A percentile compares a stretch with the other conserved stretches of the same genome.
phyloP scores from a whole-genome alignment of 805 yeast genomes.

The Pichia sporocuriosa region DNA sequence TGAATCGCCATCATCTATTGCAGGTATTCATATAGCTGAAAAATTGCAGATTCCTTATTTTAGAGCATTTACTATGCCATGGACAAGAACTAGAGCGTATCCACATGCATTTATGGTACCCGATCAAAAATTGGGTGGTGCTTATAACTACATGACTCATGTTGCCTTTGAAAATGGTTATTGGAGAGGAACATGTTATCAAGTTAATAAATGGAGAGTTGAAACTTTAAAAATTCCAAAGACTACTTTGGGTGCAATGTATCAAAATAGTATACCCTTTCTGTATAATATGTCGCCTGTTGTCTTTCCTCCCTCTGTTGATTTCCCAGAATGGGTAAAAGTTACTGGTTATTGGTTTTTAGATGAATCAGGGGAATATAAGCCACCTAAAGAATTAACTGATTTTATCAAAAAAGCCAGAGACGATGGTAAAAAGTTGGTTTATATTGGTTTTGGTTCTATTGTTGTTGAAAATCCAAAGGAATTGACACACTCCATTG shows the following conservation, averaged over 20 bases:
- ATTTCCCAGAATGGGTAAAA: conserved; percentile 90
- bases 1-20: conserved; percentile 96
- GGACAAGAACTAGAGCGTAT: conserved; percentile 93
- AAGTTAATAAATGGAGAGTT: conserved; percentile 83
- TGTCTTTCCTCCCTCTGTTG: conserved; percentile 87
- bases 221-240: conserved; percentile 55
- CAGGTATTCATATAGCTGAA: conserved; percentile 92
- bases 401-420: conserved; percentile 60
- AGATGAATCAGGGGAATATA: conserved; percentile 42
- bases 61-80: conserved; percentile 97
- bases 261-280: conserved; percentile 78
- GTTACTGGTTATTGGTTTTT: conserved; percentile 96
- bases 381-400: conserved; percentile 53
- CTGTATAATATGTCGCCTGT: conserved; percentile 83
- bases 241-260: conserved; percentile 65
- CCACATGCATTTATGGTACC: conserved; percentile 97
- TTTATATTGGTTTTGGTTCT: conserved; percentile 93
- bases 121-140: conserved; percentile 87
- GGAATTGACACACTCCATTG: conserved; percentile 68
- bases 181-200: conserved; percentile 88
- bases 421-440: conserved; percentile 57
- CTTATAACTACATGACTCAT: conserved; percentile 87
- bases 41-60: conserved; percentile 84
- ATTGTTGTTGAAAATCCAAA: conserved; percentile 83
- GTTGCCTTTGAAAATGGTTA: conserved; percentile 87